These are phyloP conservation scores for Boeremia exigua DNA, from an alignment of 2,329 filamentous ascomycete genomes.

Conservation along the genomic window DNA sequence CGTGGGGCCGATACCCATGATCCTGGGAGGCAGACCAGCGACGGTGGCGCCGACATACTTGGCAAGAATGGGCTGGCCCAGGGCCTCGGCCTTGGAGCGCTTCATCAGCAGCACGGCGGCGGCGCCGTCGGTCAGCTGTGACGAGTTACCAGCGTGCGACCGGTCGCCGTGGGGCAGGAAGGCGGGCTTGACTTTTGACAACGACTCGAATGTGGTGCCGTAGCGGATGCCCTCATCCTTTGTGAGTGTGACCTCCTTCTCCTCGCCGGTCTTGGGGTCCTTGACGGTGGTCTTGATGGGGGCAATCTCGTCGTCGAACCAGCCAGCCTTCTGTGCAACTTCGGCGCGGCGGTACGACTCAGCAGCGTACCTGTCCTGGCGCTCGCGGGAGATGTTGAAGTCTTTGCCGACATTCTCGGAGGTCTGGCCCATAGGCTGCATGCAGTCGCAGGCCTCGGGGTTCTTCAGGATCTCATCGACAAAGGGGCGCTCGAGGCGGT, in stretches of 20 bases:
- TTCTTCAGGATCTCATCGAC: constrained; percentile 75
- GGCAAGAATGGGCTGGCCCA: constrained; percentile 88
- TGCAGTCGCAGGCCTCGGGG: constrained; percentile 83
- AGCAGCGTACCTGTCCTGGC: constrained; percentile 83
- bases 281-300: constrained; percentile 84
- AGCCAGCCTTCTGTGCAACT: constrained; percentile 85
- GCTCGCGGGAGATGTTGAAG: constrained; percentile 80
- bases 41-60: constrained; percentile 95
- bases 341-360: constrained; percentile 90
- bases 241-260: constrained; percentile 77
- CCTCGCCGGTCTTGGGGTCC: constrained; percentile 80
- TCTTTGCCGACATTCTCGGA: constrained; percentile 94
- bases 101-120: constrained; percentile 93
- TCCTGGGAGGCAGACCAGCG: constrained; percentile 85
- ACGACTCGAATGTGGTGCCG: constrained; percentile 82
- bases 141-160: constrained; percentile 92
- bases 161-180: constrained; percentile 88
- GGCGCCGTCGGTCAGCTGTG: constrained; percentile 92
- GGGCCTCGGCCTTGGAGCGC: constrained; percentile 82
- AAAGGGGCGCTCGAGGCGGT: constrained; percentile 74
- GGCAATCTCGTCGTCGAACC: constrained; percentile 92
- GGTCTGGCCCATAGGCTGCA: constrained; percentile 97
- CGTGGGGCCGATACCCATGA: constrained; percentile 93
- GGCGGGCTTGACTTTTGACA: constrained; percentile 85
- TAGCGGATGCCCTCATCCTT: constrained; percentile 90